A percentile compares a stretch with the other conserved stretches of the same genome.
phyloP scores from a whole-genome alignment of 2,329 filamentous ascomycete genomes.

The Elsinoe ampelina region DNA sequence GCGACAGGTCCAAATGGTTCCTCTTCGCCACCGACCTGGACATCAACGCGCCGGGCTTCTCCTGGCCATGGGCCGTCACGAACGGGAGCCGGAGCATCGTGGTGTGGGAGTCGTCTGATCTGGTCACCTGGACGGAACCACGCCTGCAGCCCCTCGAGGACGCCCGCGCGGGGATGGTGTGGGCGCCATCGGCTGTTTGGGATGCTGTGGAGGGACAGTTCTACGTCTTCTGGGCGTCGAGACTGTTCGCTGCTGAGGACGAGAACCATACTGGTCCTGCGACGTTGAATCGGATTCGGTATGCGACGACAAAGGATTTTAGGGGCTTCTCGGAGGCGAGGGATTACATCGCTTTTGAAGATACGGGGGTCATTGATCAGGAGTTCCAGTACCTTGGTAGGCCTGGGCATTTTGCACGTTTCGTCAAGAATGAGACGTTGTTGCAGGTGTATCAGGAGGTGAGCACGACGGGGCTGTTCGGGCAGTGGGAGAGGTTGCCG shows the following conservation, averaged over 20 bases:
- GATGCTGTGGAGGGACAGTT: slow-evolving; percentile 39
- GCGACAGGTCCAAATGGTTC: slow-evolving; percentile 37
- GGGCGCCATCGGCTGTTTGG: slow-evolving; percentile 49
- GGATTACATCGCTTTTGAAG: slow-evolving; percentile 41
- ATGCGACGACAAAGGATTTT: slow-evolving; percentile 49
- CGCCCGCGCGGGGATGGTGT: slow-evolving; percentile 47
- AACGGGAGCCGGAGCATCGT: slow-evolving; percentile 45
- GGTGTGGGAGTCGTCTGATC: slow-evolving; percentile 46
- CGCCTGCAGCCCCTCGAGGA: slow-evolving; percentile 39
- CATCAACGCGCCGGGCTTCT: slow-evolving; percentile 38
- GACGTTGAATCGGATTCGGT: slow-evolving; percentile 37
- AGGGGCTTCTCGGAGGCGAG: slow-evolving; percentile 42
- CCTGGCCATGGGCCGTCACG: slow-evolving; percentile 44
- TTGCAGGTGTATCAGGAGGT: slow-evolving; percentile 46
- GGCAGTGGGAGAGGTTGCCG: slow-evolving; percentile 34
- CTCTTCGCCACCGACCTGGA: slow-evolving; percentile 37
- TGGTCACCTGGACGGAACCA: slow-evolving; percentile 43
- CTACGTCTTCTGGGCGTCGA: slow-evolving; percentile 42
- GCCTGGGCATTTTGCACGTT: slow-evolving; percentile 36
- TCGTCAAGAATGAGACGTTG: slow-evolving; percentile 47
- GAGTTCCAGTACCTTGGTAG: slow-evolving; percentile 43
- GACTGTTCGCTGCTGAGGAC: slow-evolving; percentile 41
- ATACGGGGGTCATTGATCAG: slow-evolving; percentile 46
- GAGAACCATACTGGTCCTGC: slow-evolving; percentile 37
- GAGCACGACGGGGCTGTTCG: slow-evolving; percentile 41